Evolutionary conservation across 139 green algal genomes (phyloP), one percentile per base, ranked within the genome.

Genomic region (Haematococcus lacustris): DNA sequence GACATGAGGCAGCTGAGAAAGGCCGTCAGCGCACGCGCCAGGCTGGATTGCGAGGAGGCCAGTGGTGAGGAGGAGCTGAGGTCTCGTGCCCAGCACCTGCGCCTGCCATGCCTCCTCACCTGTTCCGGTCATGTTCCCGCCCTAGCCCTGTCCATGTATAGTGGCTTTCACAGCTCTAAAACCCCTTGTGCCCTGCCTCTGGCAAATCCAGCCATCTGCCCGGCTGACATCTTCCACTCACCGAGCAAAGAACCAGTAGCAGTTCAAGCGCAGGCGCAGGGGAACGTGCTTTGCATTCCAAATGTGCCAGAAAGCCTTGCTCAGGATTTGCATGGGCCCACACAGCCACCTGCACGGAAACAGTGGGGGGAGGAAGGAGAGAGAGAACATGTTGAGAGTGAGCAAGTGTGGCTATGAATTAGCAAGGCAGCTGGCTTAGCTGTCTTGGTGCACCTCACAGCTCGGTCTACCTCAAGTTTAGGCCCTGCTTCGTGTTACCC

Each of bases 271-370:
- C 71, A 69, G 75, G 34, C 39, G 33, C 39, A 86, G 75, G 66
- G 50, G 17, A 33, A 89, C 84, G 41, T 84, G 47, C 62, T 68
- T 71, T 21, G 76, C 70, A 39, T 37, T 30, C 71, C 71, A 82
- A 73, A 87, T 84, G 65, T 70, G 74, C 38, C 51, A 47, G 62
- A 86, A 89, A 6, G 71, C 82, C 76, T 89, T 89, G 72, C 60
- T 68, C 17, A 89, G 78, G 53, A 89, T 89, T 70, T 89, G 84
- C 78, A 86, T 86, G 37, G 84, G 84, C 25, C 76, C 76, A 21
- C 75, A 78, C 59, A 85, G 73, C 80, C 80, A 85, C 76, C 80
- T 86, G 80, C 38, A n/a, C 7, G 63, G 25, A 40, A 43, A 26
- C 17, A 9, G 17, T 28, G 47, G 13, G 4, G 53, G 21, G 53